Evolutionary conservation across 441 rosid species (phyloP).

Genomic region (Croton laevigatus): DNA sequence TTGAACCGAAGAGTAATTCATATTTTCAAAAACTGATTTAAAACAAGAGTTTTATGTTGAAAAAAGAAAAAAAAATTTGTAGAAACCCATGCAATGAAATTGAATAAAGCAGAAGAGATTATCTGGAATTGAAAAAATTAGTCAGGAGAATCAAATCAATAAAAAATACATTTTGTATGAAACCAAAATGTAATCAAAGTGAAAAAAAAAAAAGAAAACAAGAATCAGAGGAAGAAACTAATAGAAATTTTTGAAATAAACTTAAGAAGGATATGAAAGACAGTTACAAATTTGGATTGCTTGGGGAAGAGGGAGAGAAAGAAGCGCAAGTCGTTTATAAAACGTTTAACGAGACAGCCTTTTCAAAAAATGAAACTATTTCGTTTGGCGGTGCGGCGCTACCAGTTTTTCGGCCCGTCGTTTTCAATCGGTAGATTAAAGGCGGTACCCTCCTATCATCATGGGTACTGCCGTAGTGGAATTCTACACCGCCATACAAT

Average conservation of each 20-base stretch:
- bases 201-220: too few relatives aligned
- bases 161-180: too few relatives aligned
- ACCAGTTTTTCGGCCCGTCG: constrained; percentile 16
- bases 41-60: background rate
- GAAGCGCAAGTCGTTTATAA: background rate
- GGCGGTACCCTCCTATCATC: constrained; percentile 3
- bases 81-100: too few relatives aligned
- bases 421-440: background rate
- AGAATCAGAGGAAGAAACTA: too few relatives aligned
- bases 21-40: too few relatives aligned
- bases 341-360: background rate
- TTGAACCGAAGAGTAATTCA: background rate
- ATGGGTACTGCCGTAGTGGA: background rate
- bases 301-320: constrained; percentile 11
- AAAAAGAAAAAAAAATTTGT: background rate
- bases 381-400: constrained; percentile 19
- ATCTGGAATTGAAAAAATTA: too few relatives aligned
- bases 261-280: too few relatives aligned
- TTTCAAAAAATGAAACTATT: too few relatives aligned
- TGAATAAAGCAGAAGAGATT: too few relatives aligned
- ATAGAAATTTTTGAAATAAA: too few relatives aligned
- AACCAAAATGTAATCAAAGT: too few relatives aligned
- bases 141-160: too few relatives aligned
- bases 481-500: background rate
- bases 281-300: background rate